Percentiles rank a stretch among this genome's conserved stretches.
phyloP scores from a whole-genome alignment of 352 stramenopile genomes.

The Globisporangium spiculum region DNA sequence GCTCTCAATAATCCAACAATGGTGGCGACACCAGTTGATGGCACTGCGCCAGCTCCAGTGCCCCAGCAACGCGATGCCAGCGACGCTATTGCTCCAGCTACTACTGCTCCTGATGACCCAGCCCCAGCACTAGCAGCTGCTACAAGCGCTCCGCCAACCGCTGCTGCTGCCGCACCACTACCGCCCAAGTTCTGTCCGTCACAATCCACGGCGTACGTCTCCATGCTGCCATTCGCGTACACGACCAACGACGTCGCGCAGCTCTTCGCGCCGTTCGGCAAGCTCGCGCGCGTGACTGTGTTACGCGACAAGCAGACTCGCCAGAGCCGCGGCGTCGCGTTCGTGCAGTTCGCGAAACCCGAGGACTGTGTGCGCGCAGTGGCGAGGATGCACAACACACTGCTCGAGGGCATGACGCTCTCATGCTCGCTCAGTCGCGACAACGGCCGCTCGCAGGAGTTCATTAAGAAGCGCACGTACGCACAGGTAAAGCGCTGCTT shows the following conservation, averaged over 20 bases:
- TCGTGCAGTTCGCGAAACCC: constrained; percentile 79
- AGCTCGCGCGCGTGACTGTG: constrained; percentile 73
- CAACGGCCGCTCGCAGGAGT: constrained; percentile 78
- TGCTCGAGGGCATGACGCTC: constrained; percentile 64
- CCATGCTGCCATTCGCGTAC: constrained; percentile 87
- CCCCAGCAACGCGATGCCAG: neutral
- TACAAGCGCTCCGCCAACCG: neutral
- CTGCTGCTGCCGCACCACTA: neutral
- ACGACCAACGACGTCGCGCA: constrained; percentile 87
- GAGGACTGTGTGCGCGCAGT: constrained; percentile 60
- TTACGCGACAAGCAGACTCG: constrained; percentile 74
- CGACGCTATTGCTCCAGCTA: neutral
- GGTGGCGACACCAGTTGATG: neutral
- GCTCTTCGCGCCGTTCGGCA: constrained; percentile 75
- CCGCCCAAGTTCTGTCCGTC: constrained; percentile 17
- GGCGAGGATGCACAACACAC: constrained; percentile 49
- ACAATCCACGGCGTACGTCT: constrained; percentile 74
- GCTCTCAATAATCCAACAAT: neutral
- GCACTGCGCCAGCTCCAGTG: neutral
- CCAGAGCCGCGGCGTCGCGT: constrained; percentile 73
- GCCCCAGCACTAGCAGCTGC: neutral
- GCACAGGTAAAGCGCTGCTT: constrained; percentile 68
- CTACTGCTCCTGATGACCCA: neutral
- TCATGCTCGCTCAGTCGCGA: constrained; percentile 66
- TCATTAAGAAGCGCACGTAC: constrained; percentile 81